These are phyloP conservation scores for Scytalidium sp. DNA, from an alignment of 2,329 filamentous ascomycete species.

Conservation along the genomic window DNA sequence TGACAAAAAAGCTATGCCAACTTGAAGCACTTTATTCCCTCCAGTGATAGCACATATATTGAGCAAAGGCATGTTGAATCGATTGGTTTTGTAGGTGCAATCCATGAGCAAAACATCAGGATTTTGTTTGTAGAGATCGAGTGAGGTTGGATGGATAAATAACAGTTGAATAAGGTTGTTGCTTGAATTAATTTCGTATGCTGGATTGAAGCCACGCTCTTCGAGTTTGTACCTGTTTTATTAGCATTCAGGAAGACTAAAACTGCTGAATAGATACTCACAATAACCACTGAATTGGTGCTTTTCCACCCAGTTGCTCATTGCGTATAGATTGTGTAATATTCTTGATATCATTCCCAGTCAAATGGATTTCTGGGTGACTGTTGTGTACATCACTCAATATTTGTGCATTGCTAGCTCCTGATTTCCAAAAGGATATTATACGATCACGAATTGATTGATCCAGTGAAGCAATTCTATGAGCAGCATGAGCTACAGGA, in stretches of 20 bases:
- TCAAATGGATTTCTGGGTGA: background rate
- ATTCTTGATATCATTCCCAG: background rate
- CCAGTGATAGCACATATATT: constrained; percentile 1
- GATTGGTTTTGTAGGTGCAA: constrained; percentile 3
- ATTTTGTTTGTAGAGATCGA: background rate
- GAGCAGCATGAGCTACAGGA: background rate
- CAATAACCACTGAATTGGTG: constrained; percentile 1
- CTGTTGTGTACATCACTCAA: background rate
- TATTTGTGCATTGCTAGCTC: background rate
- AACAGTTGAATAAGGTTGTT: background rate
- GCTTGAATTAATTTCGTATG: background rate
- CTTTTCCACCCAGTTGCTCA: background rate
- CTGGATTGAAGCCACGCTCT: background rate
- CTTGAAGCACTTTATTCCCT: background rate
- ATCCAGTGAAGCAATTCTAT: background rate
- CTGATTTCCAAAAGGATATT: background rate
- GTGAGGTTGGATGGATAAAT: background rate
- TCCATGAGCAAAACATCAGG: constrained; percentile 1
- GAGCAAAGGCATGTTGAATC: constrained; percentile 1
- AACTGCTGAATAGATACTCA: background rate
- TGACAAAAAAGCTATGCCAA: background rate
- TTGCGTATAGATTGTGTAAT: background rate
- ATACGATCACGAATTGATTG: background rate
- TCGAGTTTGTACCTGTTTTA: background rate
- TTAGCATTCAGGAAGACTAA: background rate